Base-by-base conservation (phyloP, 2,329 filamentous ascomycete genomes). In the Parascedosporium putredinis region DNA sequence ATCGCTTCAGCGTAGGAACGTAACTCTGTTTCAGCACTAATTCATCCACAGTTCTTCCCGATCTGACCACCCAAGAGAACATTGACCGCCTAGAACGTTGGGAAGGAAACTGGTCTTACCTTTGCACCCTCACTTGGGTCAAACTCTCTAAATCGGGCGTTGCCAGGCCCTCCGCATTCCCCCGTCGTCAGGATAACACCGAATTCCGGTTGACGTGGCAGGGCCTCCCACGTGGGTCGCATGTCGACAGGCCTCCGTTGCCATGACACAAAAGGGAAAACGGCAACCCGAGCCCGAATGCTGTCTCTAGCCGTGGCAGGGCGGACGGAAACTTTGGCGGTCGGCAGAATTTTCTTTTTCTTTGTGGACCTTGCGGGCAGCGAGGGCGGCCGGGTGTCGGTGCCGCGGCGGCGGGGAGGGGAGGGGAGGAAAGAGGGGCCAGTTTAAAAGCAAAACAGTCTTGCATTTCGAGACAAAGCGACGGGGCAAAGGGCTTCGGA, bases 41-140 rank as follows among this genome's bases (percentile, higher is more conserved):
- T 9, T n/a, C 38, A 4, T 16, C 18, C 48, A n/a, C 53, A 83
- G 80, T 79, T 53, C 65, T 94, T 36, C 90, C 91, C 0, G 86
- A 96, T 61, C 69, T 96, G 49, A 77, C 80, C 50, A 75, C 81
- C 38, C 71, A 75, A 36, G 76, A 82, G 45, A 88, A 83, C 56
- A 67, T 86, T 47, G 67, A 74, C 51, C 74, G 78, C 55, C 66
- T 97, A 36, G 75, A 79, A 54, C 72, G 74, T 20, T 97, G 89
- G 88, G 85, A 88, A 55, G 86, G 86, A 3, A 78, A 86, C 23
- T 97, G 91, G 91, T 76, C 86, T 7, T 84, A 84, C 58, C 74
- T 96, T 54, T 79, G 82, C 29, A 83, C 77, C 7, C 64, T 96
- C 56, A 79, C 82, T 52, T 97, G 90, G 75, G 74, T 88, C 53